These are phyloP conservation scores for Pinguiococcus pyrenoidosus DNA, from an alignment of 108 stramenopile genomes.

Conservation along the genomic window DNA sequence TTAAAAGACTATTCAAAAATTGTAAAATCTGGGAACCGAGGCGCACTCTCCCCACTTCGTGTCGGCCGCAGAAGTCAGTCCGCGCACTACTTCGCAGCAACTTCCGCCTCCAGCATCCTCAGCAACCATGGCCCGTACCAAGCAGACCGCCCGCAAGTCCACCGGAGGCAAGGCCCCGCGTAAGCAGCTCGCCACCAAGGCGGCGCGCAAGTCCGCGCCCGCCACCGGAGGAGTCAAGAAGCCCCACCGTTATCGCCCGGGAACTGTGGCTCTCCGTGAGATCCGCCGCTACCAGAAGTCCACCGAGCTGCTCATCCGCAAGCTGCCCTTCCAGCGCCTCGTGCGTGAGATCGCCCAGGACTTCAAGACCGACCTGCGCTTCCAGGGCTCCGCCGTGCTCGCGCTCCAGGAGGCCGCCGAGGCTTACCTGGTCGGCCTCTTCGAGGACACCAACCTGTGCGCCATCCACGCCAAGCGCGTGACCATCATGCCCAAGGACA, in stretches of 20 bases:
- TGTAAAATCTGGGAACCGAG: too few relatives aligned
- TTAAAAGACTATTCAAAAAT: too few relatives aligned
- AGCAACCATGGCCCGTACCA: conserved; percentile 87
- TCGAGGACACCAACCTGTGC: conserved; percentile 88
- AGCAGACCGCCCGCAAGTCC: conserved; percentile 94
- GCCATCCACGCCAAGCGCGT: conserved; percentile 91
- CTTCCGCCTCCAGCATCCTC: too few relatives aligned
- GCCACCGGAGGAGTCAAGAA: conserved; percentile 44
- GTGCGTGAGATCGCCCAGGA: conserved; percentile 52
- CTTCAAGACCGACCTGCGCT: conserved; percentile 48
- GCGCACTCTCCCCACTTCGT: too few relatives aligned
- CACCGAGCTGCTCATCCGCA: conserved; percentile 76
- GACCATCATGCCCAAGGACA: conserved; percentile 94
- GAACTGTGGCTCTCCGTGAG: conserved; percentile 74
- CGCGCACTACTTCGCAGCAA: too few relatives aligned
- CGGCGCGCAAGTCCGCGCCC: conserved; percentile 48
- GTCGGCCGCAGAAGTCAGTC: too few relatives aligned
- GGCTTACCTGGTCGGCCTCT: conserved; percentile 44
- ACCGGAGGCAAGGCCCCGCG: conserved; percentile 87
- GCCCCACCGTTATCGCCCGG: conserved; percentile 58
- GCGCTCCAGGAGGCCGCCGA: conserved; percentile 91
- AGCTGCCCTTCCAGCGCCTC: conserved; percentile 83
- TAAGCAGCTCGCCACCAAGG: conserved; percentile 64
- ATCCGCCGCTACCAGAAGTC: conserved; percentile 79
- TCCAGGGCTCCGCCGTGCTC: conserved; percentile 84